These are phyloP conservation scores for Lepraria neglecta DNA, from an alignment of 495 filamentous ascomycete species.

Conservation along the genomic window DNA sequence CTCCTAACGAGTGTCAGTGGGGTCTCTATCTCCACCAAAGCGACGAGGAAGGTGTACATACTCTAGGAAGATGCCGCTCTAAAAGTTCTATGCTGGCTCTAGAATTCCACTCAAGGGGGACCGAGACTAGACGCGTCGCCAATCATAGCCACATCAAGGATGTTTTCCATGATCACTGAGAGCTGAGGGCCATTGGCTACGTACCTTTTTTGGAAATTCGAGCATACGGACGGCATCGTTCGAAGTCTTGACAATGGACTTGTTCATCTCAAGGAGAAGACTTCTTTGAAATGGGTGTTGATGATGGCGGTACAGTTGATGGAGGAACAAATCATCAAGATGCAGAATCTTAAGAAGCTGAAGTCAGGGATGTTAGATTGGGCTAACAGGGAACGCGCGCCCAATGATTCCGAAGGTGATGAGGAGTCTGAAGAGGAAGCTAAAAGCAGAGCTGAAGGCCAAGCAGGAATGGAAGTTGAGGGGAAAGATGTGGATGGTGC, in stretches of 20 bases:
- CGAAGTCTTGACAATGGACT: not conserved
- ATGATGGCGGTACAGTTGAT: not conserved
- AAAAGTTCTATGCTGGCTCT: not conserved
- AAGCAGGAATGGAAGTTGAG: not conserved
- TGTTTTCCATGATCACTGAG: not conserved
- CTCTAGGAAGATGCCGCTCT: not conserved
- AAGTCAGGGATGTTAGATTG: not conserved
- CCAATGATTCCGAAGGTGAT: not conserved
- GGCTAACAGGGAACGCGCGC: not conserved
- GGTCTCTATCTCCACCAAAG: not conserved
- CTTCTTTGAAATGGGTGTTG: not conserved
- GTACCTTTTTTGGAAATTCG: not conserved
- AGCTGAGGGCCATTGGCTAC: not conserved
- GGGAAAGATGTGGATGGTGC: not conserved
- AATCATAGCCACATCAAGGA: not conserved
- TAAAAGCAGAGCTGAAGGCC: not conserved
- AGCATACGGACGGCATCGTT: not conserved
- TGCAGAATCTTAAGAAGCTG: not conserved
- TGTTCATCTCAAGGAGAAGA: not conserved
- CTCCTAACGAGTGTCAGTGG: not conserved
- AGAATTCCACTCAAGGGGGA: not conserved
- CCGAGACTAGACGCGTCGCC: not conserved
- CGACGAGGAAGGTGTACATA: not conserved
- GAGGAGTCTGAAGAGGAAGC: not conserved
- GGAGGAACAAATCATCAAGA: not conserved